Evolutionary conservation across 1,284 basidiomycete species (phyloP).

Genomic region (Coriolopsis trogii): DNA sequence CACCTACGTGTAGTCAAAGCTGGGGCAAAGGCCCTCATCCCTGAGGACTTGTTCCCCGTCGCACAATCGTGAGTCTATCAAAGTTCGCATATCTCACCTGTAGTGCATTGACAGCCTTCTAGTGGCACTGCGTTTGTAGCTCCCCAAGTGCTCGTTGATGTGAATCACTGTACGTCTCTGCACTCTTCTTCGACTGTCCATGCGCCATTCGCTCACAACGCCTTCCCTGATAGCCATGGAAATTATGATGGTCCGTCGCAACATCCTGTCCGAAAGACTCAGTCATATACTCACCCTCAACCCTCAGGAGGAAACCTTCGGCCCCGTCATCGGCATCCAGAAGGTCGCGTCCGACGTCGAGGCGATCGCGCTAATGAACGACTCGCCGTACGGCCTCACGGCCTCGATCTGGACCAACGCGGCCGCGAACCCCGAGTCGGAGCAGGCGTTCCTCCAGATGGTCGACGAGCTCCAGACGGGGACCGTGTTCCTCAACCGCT

Average conservation of each 20-base stretch:
- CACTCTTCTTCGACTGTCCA: slow-evolving; percentile 4
- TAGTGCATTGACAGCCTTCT: background rate
- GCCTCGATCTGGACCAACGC: slow-evolving; percentile 92
- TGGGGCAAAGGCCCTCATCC: slow-evolving; percentile 81
- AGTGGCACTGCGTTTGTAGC: slow-evolving; percentile 86
- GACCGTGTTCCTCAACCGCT: slow-evolving; percentile 91
- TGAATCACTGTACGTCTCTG: slow-evolving; percentile 77
- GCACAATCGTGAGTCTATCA: slow-evolving; percentile 69
- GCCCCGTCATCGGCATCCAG: slow-evolving; percentile 90
- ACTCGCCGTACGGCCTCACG: slow-evolving; percentile 94
- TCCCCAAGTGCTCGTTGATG: slow-evolving; percentile 87
- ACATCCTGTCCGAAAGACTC: background rate
- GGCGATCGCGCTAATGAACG: slow-evolving; percentile 91
- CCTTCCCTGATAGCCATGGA: slow-evolving; percentile 83
- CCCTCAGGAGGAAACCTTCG: slow-evolving; percentile 84
- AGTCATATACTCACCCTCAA: background rate
- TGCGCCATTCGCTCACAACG: background rate
- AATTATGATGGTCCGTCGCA: slow-evolving; percentile 72
- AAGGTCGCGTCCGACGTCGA: slow-evolving; percentile 87
- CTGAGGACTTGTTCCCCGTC: slow-evolving; percentile 67
- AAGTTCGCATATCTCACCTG: background rate
- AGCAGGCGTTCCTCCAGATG: slow-evolving; percentile 70
- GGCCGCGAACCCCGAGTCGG: slow-evolving; percentile 56
- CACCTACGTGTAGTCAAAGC: slow-evolving; percentile 53
- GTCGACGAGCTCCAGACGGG: slow-evolving; percentile 82